Evolutionary conservation across 306 rosid genomes (phyloP).

Genomic region (Vigna trinervia): DNA sequence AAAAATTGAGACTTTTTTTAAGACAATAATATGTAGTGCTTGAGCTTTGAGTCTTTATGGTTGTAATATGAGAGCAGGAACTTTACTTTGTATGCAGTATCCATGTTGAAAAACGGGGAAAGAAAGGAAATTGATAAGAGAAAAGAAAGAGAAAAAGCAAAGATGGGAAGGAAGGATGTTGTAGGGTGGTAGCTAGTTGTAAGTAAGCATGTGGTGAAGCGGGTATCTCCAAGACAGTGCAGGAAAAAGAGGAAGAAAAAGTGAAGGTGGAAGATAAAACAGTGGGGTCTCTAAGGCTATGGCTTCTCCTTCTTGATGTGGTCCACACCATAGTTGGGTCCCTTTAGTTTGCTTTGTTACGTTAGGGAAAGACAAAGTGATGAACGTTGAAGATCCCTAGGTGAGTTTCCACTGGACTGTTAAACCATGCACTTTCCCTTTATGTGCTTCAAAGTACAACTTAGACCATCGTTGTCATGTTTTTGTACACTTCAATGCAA

Average conservation of each 20-base stretch:
- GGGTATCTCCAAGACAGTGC: slow-evolving; percentile 8
- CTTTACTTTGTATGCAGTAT: no score
- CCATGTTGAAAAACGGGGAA: neutral
- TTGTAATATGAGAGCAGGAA: no score
- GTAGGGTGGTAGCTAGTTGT: neutral
- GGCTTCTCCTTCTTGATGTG: slow-evolving; percentile 16
- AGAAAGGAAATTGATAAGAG: neutral
- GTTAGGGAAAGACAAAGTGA: slow-evolving; percentile 43
- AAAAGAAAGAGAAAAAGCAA: slow-evolving; percentile 28
- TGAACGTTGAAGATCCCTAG: slow-evolving; percentile 58
- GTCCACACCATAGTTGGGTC: slow-evolving; percentile 37
- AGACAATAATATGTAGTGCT: no score
- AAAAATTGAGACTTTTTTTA: no score
- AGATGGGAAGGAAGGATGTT: neutral
- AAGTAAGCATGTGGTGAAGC: slow-evolving; percentile 16
- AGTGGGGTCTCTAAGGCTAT: neutral
- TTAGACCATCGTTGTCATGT: slow-evolving; percentile 11
- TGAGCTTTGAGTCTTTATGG: no score
- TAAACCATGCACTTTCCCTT: slow-evolving; percentile 32
- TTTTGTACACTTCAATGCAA: neutral
- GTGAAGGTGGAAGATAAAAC: slow-evolving; percentile 1
- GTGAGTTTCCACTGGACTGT: slow-evolving; percentile 38
- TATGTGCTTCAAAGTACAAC: slow-evolving; percentile 37
- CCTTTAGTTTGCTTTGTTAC: slow-evolving; percentile 42
- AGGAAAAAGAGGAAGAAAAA: slow-evolving; percentile 1